phyloP scores from a whole-genome alignment of 2,329 filamentous ascomycete genomes.

The Metarhizium humberi region DNA sequence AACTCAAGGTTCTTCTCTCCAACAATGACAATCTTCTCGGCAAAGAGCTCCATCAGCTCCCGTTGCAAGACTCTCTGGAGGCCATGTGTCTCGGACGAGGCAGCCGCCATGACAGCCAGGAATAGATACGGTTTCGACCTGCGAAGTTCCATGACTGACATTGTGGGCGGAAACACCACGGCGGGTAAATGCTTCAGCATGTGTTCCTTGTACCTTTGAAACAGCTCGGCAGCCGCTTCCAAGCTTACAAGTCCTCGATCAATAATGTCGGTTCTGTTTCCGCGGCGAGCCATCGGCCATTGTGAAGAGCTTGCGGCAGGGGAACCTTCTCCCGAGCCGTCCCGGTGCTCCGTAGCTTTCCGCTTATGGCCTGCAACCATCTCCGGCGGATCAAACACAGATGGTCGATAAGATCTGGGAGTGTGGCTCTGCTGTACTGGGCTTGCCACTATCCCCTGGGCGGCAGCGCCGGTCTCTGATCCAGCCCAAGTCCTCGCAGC shows the following conservation, averaged over 20 bases:
- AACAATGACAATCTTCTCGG: slow-evolving; percentile 62
- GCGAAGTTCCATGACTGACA: slow-evolving; percentile 46
- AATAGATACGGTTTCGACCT: slow-evolving; percentile 56
- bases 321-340: slow-evolving; percentile 5
- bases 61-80: slow-evolving; percentile 54
- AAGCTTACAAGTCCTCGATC: slow-evolving; percentile 50
- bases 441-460: neutral
- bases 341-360: slow-evolving; percentile 16
- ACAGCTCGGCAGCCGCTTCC: slow-evolving; percentile 44
- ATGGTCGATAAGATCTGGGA: neutral
- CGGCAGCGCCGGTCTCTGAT: neutral
- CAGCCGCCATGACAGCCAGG: slow-evolving; percentile 58
- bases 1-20: slow-evolving; percentile 78
- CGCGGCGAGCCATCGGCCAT: slow-evolving; percentile 1
- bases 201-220: slow-evolving; percentile 47
- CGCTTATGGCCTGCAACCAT: slow-evolving; percentile 20
- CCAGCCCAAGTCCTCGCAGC: neutral
- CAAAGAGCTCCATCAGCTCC: slow-evolving; percentile 63
- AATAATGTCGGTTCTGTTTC: slow-evolving; percentile 34
- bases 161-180: slow-evolving; percentile 47
- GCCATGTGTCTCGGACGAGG: slow-evolving; percentile 45
- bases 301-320: neutral
- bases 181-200: slow-evolving; percentile 55
- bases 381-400: slow-evolving; percentile 1
- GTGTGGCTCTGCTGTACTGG: neutral